phyloP scores from a whole-genome alignment of 495 filamentous ascomycete species.

The Penicillium canariense region DNA sequence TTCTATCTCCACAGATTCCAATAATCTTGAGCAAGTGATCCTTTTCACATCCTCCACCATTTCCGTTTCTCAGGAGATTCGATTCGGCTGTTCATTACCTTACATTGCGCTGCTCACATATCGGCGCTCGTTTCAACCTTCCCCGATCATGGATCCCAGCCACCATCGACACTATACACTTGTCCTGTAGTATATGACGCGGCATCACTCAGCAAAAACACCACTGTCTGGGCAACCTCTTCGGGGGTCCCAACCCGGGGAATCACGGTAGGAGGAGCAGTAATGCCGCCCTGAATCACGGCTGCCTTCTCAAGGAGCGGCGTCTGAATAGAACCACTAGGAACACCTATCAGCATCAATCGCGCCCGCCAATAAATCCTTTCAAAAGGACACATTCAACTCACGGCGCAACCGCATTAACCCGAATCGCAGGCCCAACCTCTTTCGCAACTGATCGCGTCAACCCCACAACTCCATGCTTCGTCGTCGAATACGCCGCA shows the following conservation, averaged over 20 bases:
- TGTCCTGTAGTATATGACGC: slow-evolving; percentile 53
- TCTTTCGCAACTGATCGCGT: slow-evolving; percentile 58
- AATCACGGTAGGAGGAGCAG: slow-evolving; percentile 39
- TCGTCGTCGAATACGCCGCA: slow-evolving; percentile 55
- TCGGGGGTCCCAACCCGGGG: slow-evolving; percentile 42
- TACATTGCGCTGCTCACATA: neutral
- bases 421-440: slow-evolving; percentile 52
- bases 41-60: no score
- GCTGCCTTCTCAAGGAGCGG: slow-evolving; percentile 42
- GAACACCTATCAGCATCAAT: neutral
- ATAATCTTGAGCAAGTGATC: neutral
- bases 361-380: neutral
- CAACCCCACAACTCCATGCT: slow-evolving; percentile 60
- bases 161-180: slow-evolving; percentile 43
- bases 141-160: slow-evolving; percentile 28
- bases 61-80: no score
- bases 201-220: slow-evolving; percentile 56
- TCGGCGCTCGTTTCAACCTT: neutral
- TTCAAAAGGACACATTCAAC: slow-evolving; percentile 17
- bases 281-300: slow-evolving; percentile 33
- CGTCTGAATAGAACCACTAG: slow-evolving; percentile 54
- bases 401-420: slow-evolving; percentile 58
- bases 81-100: no score
- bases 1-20: neutral
- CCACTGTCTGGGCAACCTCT: slow-evolving; percentile 53